A percentile compares a stretch with the other conserved stretches of the same genome.
Evolutionary conservation across 2,329 filamentous ascomycete species (phyloP).

Genomic region (Thermothelomyces thermophilus): DNA sequence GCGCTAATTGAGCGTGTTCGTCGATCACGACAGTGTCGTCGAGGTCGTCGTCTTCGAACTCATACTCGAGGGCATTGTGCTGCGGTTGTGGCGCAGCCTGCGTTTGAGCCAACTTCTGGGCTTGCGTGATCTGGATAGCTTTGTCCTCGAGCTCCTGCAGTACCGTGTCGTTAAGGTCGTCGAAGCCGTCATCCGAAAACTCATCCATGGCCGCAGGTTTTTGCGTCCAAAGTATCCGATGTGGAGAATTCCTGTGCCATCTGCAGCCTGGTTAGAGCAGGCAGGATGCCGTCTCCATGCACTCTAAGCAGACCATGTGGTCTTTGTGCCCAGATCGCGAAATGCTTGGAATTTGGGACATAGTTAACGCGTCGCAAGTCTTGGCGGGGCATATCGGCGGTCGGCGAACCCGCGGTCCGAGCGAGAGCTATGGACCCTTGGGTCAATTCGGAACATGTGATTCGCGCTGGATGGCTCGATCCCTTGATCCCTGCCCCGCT

Average conservation of each 20-base stretch:
- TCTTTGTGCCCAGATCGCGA: too few relatives aligned
- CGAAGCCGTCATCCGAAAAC: constrained; percentile 58
- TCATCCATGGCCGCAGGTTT: constrained; percentile 41
- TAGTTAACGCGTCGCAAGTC: too few relatives aligned
- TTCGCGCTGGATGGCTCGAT: too few relatives aligned
- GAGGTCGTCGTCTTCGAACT: constrained; percentile 51
- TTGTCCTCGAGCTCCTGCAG: constrained; percentile 58
- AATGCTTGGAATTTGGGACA: too few relatives aligned
- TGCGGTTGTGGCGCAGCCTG: constrained; percentile 21
- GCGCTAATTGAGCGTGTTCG: constrained; percentile 35
- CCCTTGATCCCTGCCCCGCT: too few relatives aligned
- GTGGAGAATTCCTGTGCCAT: constrained; percentile 13
- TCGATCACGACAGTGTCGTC: constrained; percentile 53
- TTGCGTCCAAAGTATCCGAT: constrained; percentile 9
- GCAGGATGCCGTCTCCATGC: background rate
- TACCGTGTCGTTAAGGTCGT: constrained; percentile 50
- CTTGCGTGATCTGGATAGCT: constrained; percentile 56
- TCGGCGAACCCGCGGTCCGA: too few relatives aligned
- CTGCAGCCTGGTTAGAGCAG: background rate
- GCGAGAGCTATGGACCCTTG: too few relatives aligned
- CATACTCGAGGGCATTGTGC: constrained; percentile 31
- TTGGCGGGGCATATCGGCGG: too few relatives aligned
- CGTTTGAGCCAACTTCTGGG: constrained; percentile 29
- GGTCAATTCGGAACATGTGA: too few relatives aligned
- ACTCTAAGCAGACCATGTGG: background rate